Evolutionary conservation across 202 grass and related monocot species (phyloP).

Genomic region (Setaria viridis): DNA sequence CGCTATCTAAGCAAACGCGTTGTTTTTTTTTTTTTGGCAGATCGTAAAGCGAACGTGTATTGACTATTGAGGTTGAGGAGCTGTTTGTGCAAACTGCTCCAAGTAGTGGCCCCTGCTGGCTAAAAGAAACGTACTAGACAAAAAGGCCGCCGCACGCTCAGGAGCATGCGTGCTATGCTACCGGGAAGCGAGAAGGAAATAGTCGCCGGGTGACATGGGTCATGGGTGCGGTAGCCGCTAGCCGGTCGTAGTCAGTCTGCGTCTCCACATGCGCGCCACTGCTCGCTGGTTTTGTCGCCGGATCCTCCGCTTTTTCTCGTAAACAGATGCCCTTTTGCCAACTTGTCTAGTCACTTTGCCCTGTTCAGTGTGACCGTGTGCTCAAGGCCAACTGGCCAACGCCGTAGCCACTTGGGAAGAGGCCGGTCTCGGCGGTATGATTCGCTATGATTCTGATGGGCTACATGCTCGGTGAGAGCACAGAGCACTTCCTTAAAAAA

Average conservation of each 20-base stretch:
- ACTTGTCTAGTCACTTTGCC: not conserved
- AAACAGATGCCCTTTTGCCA: not conserved
- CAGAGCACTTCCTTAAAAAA: too few relatives aligned
- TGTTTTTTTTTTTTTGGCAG: too few relatives aligned
- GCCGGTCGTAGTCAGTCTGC: not conserved
- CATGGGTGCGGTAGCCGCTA: not conserved
- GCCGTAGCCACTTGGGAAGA: too few relatives aligned
- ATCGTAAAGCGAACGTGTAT: too few relatives aligned
- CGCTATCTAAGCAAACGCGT: not conserved
- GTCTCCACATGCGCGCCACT: constrained; percentile 32
- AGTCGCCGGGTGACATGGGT: not conserved
- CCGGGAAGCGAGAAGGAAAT: not conserved
- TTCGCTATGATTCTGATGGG: not conserved
- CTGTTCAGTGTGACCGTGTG: too few relatives aligned
- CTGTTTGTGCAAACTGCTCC: too few relatives aligned
- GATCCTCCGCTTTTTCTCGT: constrained; percentile 5
- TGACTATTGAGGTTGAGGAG: too few relatives aligned
- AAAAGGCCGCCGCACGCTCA: constrained; percentile 16
- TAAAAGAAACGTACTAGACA: not conserved
- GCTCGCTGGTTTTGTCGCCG: constrained; percentile 25
- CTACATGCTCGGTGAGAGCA: not conserved
- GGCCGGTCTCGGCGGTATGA: not conserved
- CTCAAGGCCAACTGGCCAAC: too few relatives aligned
- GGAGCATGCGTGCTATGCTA: not conserved
- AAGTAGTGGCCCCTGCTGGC: not conserved